A percentile compares a stretch with the other conserved stretches of the same genome.
Evolutionary conservation across 768 basidiomycete species (phyloP).

Genomic region (Trametes meyenii): DNA sequence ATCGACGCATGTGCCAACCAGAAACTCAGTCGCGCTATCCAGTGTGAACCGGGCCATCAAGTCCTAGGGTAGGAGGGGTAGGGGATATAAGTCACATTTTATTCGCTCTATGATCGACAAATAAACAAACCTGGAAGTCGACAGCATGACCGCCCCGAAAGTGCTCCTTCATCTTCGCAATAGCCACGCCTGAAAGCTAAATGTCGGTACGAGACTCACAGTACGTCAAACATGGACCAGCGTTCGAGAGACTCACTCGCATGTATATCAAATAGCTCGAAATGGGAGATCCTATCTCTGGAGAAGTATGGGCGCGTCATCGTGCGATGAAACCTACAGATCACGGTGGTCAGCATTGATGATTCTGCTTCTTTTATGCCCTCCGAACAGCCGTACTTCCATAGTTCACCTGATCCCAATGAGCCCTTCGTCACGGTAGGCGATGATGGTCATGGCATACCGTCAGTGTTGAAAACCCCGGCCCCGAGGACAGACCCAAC

Average conservation of each 20-base stretch:
- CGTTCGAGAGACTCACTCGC: constrained; percentile 33
- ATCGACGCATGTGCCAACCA: constrained; percentile 49
- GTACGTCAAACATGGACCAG: neutral
- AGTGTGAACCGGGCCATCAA: constrained; percentile 50
- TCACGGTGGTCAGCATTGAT: neutral
- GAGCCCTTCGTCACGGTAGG: neutral
- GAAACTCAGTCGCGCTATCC: constrained; percentile 56
- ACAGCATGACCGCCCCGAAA: constrained; percentile 33
- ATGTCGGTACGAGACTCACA: neutral
- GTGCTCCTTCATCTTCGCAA: constrained; percentile 33
- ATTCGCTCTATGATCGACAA: neutral
- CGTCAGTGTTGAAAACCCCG: constrained; percentile 61
- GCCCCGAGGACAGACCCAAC: constrained; percentile 45
- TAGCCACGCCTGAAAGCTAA: constrained; percentile 20
- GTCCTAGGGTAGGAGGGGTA: constrained; percentile 38
- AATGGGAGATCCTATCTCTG: constrained; percentile 39
- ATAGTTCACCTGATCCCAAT: constrained; percentile 30
- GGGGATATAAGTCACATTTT: neutral
- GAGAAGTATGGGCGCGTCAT: constrained; percentile 44
- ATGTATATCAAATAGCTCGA: constrained; percentile 38
- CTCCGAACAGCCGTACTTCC: constrained; percentile 28
- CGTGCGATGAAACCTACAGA: constrained; percentile 34
- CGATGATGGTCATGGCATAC: constrained; percentile 27
- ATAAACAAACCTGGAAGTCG: constrained; percentile 32
- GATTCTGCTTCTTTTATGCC: neutral